Percentiles rank a stretch among this genome's conserved stretches.
phyloP scores from a whole-genome alignment of 208 protist species.

The Crithidia mellificae region DNA sequence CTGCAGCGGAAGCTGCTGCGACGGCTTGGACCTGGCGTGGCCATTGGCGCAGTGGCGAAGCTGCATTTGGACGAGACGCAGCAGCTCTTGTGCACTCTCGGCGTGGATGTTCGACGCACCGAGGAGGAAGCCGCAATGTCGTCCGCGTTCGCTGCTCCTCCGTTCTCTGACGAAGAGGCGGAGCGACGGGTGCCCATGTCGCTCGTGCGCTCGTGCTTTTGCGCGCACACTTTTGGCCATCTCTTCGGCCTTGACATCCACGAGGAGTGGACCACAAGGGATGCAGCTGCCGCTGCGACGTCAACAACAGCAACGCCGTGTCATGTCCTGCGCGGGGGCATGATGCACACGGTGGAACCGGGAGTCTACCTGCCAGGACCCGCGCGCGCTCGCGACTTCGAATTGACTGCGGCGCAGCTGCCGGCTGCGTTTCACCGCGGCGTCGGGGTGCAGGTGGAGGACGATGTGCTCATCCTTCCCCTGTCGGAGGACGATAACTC shows the following conservation, averaged over 20 bases:
- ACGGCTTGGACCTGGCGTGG: constrained; percentile 27
- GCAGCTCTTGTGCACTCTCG: constrained; percentile 26
- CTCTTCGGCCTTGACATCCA: constrained; percentile 67
- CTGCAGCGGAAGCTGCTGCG: constrained; percentile 48
- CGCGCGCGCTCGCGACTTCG: constrained; percentile 16
- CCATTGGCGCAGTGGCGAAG: constrained; percentile 28
- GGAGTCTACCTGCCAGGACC: constrained; percentile 55
- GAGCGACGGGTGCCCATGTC: constrained; percentile 18
- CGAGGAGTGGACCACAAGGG: constrained; percentile 27
- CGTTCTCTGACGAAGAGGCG: background rate
- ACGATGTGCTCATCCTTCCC: constrained; percentile 61
- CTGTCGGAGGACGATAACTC: background rate
- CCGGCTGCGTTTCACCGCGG: constrained; percentile 29
- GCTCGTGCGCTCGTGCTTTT: constrained; percentile 49
- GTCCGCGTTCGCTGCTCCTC: too few species aligned
- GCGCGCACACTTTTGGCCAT: constrained; percentile 61
- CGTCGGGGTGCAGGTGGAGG: constrained; percentile 58
- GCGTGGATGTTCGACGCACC: constrained; percentile 20
- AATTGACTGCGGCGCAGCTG: constrained; percentile 17
- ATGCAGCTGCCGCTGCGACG: background rate
- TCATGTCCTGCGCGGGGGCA: constrained; percentile 36
- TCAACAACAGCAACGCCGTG: background rate
- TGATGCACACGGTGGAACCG: constrained; percentile 75
- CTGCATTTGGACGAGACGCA: constrained; percentile 40
- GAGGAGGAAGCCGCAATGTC: background rate